Conservation (phyloP, 2,329 filamentous ascomycete species). For the Cercospora sojina region DNA sequence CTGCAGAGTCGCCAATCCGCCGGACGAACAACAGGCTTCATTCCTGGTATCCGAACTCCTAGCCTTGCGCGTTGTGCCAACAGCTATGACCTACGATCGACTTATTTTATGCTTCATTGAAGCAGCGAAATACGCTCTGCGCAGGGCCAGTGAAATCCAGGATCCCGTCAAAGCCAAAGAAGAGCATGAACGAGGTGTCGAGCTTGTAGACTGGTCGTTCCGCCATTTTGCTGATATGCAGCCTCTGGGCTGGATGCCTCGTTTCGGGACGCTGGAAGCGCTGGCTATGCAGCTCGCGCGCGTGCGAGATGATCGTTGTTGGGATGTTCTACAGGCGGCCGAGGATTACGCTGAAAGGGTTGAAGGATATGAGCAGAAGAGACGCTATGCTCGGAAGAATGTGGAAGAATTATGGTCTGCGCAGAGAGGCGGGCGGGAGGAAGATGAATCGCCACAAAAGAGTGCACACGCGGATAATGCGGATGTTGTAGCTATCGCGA, state of each 20-base stretch:
- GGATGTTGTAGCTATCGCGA: neutral
- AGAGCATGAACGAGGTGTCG: slow-evolving; percentile 19
- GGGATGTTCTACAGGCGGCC: slow-evolving; percentile 38
- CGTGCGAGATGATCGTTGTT: slow-evolving; percentile 35
- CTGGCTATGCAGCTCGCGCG: slow-evolving; percentile 32
- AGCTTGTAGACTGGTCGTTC: slow-evolving; percentile 36
- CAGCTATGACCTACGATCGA: slow-evolving; percentile 61
- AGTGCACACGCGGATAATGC: neutral
- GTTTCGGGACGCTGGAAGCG: slow-evolving; percentile 35
- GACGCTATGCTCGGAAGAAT: slow-evolving; percentile 28
- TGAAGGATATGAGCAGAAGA: slow-evolving; percentile 34
- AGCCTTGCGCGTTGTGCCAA: slow-evolving; percentile 54
- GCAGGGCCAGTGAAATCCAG: neutral
- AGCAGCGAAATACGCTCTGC: slow-evolving; percentile 26
- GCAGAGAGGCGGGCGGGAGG: neutral
- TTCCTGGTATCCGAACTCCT: slow-evolving; percentile 64
- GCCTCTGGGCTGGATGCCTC: slow-evolving; percentile 33
- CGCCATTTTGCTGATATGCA: slow-evolving; percentile 39
- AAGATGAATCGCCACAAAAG: neutral
- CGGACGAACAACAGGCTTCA: slow-evolving; percentile 56
- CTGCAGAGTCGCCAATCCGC: slow-evolving; percentile 28
- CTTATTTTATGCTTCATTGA: slow-evolving; percentile 57
- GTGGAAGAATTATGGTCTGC: slow-evolving; percentile 30
- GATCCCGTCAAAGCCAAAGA: neutral
- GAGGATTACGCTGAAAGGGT: slow-evolving; percentile 31